phyloP scores from a whole-genome alignment of 2,329 filamentous ascomycete species.

The Grosmannia clavigera region DNA sequence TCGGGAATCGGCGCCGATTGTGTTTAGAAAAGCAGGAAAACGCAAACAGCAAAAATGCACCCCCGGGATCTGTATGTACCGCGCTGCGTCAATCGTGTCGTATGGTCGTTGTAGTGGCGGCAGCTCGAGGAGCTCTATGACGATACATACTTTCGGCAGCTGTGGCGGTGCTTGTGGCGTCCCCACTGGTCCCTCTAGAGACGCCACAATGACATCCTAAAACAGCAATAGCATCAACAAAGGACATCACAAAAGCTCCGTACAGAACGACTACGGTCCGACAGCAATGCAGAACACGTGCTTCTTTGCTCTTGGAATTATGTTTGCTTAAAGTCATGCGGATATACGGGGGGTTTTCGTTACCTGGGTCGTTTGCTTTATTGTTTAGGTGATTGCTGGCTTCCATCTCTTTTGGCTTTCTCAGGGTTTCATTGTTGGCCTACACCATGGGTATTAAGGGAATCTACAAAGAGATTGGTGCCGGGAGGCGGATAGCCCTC shows the following conservation, averaged over 20 bases:
- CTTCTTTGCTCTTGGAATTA: not conserved
- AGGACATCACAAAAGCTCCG: not conserved
- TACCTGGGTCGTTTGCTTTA: not conserved
- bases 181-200: slow-evolving; percentile 12
- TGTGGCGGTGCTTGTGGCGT: not conserved
- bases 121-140: not conserved
- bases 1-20: not conserved
- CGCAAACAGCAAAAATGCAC: not conserved
- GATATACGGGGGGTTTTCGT: not conserved
- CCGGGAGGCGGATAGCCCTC: slow-evolving; percentile 66
- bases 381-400: not conserved
- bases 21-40: not conserved
- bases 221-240: slow-evolving; percentile 19
- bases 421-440: not conserved
- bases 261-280: not conserved
- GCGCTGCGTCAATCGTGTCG: not conserved
- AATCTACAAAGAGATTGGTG: slow-evolving; percentile 80
- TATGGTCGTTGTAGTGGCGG: not conserved
- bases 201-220: slow-evolving; percentile 14
- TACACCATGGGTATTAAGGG: slow-evolving; percentile 52
- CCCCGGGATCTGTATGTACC: not conserved
- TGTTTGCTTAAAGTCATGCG: not conserved
- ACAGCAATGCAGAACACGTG: not conserved
- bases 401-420: not conserved
- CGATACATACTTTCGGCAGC: not conserved